These are phyloP conservation scores for Apiospora marii DNA, from an alignment of 2,329 filamentous ascomycete species.

Conservation along the genomic window DNA sequence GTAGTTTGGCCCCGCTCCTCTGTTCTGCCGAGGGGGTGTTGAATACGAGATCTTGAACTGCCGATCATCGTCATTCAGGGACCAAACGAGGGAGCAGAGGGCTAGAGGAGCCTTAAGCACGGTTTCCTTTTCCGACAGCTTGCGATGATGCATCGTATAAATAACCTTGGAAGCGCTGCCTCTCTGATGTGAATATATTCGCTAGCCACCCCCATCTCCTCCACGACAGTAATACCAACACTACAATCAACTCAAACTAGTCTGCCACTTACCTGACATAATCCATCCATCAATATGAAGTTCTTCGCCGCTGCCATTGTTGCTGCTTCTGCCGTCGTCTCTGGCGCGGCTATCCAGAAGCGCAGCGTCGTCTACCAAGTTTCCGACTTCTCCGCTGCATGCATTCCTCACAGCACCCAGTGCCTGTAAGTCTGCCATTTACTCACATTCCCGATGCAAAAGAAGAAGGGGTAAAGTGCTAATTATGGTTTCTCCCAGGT, in stretches of 20 bases:
- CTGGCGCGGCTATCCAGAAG: constrained; percentile 13
- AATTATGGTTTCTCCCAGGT: neutral
- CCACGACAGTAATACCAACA: neutral
- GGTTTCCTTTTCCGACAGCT: neutral
- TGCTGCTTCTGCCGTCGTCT: constrained; percentile 10
- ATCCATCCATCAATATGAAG: neutral
- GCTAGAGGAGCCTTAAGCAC: neutral
- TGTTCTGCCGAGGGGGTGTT: neutral
- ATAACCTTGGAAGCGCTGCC: neutral
- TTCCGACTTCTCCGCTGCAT: constrained; percentile 11
- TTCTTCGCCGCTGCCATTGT: neutral
- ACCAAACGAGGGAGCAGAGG: neutral
- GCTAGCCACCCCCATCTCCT: neutral
- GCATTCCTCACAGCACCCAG: constrained; percentile 18
- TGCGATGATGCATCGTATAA: neutral
- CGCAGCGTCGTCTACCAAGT: constrained; percentile 13
- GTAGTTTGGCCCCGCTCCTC: neutral
- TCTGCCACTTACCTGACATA: neutral
- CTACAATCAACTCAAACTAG: neutral
- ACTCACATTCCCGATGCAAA: neutral
- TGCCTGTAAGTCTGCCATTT: constrained; percentile 3
- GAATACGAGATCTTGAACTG: constrained; percentile 17
- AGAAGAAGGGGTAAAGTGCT: neutral
- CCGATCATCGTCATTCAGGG: constrained; percentile 13
- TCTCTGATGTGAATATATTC: neutral